phyloP scores from a whole-genome alignment of 192 early-diverging fungal species.

The Coemansia sp. region DNA sequence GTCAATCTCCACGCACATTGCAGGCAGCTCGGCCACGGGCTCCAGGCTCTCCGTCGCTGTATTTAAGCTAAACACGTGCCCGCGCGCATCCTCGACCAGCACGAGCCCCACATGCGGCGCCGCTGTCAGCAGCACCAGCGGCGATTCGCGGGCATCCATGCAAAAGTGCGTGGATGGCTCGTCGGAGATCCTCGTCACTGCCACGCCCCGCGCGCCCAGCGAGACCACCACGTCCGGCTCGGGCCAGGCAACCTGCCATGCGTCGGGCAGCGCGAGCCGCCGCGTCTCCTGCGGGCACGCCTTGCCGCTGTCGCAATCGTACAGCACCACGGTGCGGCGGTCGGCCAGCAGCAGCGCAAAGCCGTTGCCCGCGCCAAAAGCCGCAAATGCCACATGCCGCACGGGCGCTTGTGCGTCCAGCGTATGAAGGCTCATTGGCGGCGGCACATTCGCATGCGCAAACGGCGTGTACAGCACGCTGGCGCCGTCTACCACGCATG shows the following conservation, averaged over 20 bases:
- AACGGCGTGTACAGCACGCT: conserved; percentile 48
- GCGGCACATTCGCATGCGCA: conserved; percentile 81
- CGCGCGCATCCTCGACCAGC: conserved; percentile 43
- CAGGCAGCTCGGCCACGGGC: conserved; percentile 6
- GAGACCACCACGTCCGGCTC: conserved; percentile 52
- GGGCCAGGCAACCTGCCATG: conserved; percentile 75
- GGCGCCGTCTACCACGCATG: conserved; percentile 77
- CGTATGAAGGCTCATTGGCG: conserved; percentile 76
- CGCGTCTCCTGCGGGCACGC: conserved; percentile 8
- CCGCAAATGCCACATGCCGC: conserved; percentile 64
- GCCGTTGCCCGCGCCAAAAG: conserved; percentile 61
- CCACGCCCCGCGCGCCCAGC: conserved; percentile 26
- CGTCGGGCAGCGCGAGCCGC: not conserved
- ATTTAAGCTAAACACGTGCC: conserved; percentile 40
- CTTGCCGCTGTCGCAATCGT: not conserved
- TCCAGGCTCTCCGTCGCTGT: not conserved
- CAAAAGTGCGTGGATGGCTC: not conserved
- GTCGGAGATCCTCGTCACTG: not conserved
- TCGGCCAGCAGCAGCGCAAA: conserved; percentile 72
- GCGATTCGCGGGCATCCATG: not conserved
- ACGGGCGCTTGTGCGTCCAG: conserved; percentile 12
- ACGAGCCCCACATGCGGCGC: conserved; percentile 7
- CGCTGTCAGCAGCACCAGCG: conserved; percentile 12
- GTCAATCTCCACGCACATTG: conserved; percentile 31
- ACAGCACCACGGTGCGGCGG: conserved; percentile 29